Percentiles rank a stretch among this genome's conserved stretches.
Evolutionary conservation across 176 grass and related monocot species (phyloP).

Genomic region (Canna indica): DNA sequence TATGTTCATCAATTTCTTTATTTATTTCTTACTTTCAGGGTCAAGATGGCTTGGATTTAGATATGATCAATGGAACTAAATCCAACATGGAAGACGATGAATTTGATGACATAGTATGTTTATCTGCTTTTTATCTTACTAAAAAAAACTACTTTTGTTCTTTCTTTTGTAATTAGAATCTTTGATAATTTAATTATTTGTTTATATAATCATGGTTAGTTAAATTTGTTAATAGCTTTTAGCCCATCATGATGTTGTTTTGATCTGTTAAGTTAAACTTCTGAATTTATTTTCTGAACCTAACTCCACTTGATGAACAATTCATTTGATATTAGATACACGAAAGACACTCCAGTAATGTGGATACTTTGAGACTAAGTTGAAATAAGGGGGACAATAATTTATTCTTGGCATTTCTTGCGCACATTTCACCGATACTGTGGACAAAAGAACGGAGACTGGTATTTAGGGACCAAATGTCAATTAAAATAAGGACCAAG

Average conservation of each 20-base stretch:
- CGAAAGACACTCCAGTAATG: background rate
- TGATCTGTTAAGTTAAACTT: background rate
- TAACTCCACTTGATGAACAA: background rate
- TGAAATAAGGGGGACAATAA: background rate
- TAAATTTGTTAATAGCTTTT: background rate
- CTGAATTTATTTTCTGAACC: background rate
- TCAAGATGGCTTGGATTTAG: constrained; percentile 88
- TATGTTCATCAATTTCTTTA: background rate
- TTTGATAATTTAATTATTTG: background rate
- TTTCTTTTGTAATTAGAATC: background rate
- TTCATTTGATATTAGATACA: background rate
- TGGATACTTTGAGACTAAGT: background rate
- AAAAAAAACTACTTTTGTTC: background rate
- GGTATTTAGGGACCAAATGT: background rate
- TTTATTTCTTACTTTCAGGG: constrained; percentile 41
- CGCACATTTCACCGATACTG: background rate
- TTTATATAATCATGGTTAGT: background rate
- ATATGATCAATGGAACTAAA: constrained; percentile 77
- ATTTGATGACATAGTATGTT: constrained; percentile 64
- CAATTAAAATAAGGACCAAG: background rate
- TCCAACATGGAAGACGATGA: constrained; percentile 66
- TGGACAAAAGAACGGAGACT: background rate
- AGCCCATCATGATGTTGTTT: background rate
- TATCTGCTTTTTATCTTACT: too few species aligned
- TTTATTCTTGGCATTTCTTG: background rate